These are phyloP conservation scores for Termitomyces bulborhizus DNA, from an alignment of 768 basidiomycete genomes.

Conservation along the genomic window DNA sequence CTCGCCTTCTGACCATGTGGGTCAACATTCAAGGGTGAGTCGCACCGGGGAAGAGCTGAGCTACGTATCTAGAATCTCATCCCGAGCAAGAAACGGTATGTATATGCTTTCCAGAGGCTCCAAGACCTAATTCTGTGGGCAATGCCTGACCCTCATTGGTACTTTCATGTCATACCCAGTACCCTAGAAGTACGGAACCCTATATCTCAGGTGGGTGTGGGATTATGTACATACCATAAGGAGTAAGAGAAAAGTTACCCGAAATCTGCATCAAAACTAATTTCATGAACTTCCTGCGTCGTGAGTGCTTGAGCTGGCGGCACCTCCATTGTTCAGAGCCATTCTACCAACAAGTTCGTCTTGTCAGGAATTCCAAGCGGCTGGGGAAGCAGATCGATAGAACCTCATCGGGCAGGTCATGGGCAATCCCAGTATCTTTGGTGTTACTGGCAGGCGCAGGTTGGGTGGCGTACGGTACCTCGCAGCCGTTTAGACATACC, in stretches of 20 bases:
- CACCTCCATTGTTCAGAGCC: conserved; percentile 4
- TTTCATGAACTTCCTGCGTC: conserved; percentile 15
- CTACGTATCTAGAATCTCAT: too few relatives aligned
- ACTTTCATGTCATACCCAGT: too few relatives aligned
- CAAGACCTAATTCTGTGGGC: too few relatives aligned
- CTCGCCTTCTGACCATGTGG: too few relatives aligned
- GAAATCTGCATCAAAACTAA: background rate
- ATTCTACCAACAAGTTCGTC: conserved; percentile 3
- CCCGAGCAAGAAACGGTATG: too few relatives aligned
- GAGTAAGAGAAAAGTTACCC: conserved; percentile 12
- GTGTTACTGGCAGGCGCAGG: conserved; percentile 30
- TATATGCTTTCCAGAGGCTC: too few relatives aligned
- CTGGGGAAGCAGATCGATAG: background rate
- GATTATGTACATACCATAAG: conserved; percentile 1
- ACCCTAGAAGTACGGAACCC: too few relatives aligned
- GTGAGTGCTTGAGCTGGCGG: conserved; percentile 15
- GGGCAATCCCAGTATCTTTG: conserved; percentile 29
- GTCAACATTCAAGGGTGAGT: too few relatives aligned
- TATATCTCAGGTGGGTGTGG: too few relatives aligned
- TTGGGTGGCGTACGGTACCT: conserved; percentile 56
- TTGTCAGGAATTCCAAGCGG: conserved; percentile 5
- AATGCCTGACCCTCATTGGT: too few relatives aligned
- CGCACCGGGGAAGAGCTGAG: too few relatives aligned
- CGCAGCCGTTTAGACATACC: conserved; percentile 70
- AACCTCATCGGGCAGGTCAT: conserved; percentile 14